Evolutionary conservation across 176 grass and related monocot genomes (phyloP), one percentile per base, ranked within the genome.

Genomic region (Puccinellia tenuiflora): DNA sequence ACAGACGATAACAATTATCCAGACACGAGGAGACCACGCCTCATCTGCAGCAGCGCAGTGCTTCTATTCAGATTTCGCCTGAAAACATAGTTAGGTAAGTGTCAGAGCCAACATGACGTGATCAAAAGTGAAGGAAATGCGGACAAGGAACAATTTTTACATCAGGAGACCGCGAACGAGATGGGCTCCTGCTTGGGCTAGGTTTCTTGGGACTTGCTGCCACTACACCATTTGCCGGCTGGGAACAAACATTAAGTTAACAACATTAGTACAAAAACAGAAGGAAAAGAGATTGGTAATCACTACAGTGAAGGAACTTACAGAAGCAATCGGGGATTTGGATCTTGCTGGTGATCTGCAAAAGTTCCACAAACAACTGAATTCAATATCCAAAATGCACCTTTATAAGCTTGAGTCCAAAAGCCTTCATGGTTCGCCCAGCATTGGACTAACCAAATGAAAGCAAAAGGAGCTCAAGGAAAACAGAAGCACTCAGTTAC

Each of bases 321-420:
- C 89, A 83, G 89, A 88, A 85, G 73, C 81, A 59, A 76, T 68
- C 6, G 78, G 89, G 29, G 92, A 94, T 91, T 78, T 90, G 60
- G 89, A 91, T 94, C 81, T 89, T 83, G 89, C 85, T 76, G 78
- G 81, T 71, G 92, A 94, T 94, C 92, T 94, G 89, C 87, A 94
- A 91, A 82, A 75, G 47, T 87, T 88, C 85, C 74, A 91, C 46
- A 89, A 91, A 87, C 65, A 91, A 80, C 62, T 48, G 38, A 81
- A 71, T 89, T 91, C 64, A 91, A 89, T 91, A 91, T 91, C 88
- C 81, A 56, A 76, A 85, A 86, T 86, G 87, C 84, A 55, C 7
- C 20, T 86, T 88, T 84, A 86, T 85, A 61, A 86, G 68, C 72
- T 91, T 76, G 64, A 60, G 67, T 90, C 83, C 47, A 88, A 86